These are phyloP conservation scores for Lactarius hatsudake DNA, from an alignment of 768 basidiomycete genomes.

Conservation along the genomic window DNA sequence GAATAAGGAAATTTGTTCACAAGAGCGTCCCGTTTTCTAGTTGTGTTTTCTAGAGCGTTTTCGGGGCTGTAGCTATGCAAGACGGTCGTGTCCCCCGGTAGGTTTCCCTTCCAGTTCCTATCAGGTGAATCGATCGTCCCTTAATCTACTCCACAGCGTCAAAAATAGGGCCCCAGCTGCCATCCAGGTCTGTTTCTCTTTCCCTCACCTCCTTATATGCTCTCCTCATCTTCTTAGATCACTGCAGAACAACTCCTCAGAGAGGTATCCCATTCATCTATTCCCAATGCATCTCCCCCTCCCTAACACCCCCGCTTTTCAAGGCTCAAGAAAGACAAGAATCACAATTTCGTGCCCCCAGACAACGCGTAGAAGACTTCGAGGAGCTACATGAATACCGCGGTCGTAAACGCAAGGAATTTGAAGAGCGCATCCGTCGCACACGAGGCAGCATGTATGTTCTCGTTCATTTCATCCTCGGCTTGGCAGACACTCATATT, in stretches of 20 bases:
- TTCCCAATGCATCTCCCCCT: background rate
- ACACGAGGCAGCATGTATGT: conserved; percentile 78
- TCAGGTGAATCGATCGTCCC: background rate
- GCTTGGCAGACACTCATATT: conserved; percentile 9
- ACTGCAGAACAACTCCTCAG: conserved; percentile 97
- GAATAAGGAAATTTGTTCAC: conserved; percentile 2
- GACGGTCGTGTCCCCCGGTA: conserved; percentile 81
- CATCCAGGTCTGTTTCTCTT: conserved; percentile 61
- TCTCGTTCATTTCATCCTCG: background rate
- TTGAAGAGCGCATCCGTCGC: conserved; percentile 82
- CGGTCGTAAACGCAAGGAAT: conserved; percentile 89
- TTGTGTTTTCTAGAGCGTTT: background rate
- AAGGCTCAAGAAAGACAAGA: conserved; percentile 98
- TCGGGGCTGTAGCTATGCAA: conserved; percentile 48
- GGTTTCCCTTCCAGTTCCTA: conserved; percentile 11
- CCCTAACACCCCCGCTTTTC: conserved; percentile 15
- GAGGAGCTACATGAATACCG: conserved; percentile 90
- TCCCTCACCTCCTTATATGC: background rate
- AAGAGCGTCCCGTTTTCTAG: background rate
- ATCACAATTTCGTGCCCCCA: conserved; percentile 84
- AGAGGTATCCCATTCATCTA: conserved; percentile 52
- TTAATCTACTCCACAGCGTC: conserved; percentile 51
- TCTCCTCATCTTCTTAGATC: conserved; percentile 54
- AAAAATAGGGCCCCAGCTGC: conserved; percentile 96
- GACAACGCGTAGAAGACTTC: conserved; percentile 94